Percentiles rank a stretch among this genome's conserved stretches.
Conservation (phyloP, 2,329 filamentous ascomycete species). For the Microdochium bolleyi region DNA sequence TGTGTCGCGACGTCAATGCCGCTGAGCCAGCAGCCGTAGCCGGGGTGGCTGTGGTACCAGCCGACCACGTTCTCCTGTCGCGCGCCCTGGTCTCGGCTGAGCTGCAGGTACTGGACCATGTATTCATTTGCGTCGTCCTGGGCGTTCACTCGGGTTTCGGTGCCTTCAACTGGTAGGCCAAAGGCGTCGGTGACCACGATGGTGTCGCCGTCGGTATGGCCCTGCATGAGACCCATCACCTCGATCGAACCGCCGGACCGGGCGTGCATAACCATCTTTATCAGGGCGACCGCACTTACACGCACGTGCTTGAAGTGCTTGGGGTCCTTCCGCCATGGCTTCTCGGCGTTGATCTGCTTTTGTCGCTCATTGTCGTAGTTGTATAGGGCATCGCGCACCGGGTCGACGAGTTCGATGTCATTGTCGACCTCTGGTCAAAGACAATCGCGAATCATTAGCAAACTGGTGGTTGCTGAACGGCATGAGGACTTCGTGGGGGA, state of each 20-base stretch:
- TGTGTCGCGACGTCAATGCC: slow-evolving; percentile 94
- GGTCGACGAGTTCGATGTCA: slow-evolving; percentile 73
- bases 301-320: slow-evolving; percentile 90
- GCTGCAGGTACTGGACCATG: slow-evolving; percentile 76
- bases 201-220: slow-evolving; percentile 76
- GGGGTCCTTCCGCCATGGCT: slow-evolving; percentile 72
- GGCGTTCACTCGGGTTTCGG: slow-evolving; percentile 96
- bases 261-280: slow-evolving; percentile 99
- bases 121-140: slow-evolving; percentile 96
- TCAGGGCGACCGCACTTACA: slow-evolving; percentile 84
- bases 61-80: slow-evolving; percentile 87
- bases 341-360: slow-evolving; percentile 52
- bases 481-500: neutral
- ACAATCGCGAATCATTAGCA: slow-evolving; percentile 6
- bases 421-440: slow-evolving; percentile 71
- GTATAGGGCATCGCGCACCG: slow-evolving; percentile 86
- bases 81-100: slow-evolving; percentile 63
- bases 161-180: slow-evolving; percentile 89
- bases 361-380: slow-evolving; percentile 65
- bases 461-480: neutral
- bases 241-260: slow-evolving; percentile 89
- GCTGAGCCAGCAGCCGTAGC: slow-evolving; percentile 95
- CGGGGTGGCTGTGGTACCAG: slow-evolving; percentile 97
- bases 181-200: slow-evolving; percentile 94
- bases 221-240: slow-evolving; percentile 97